phyloP scores from a whole-genome alignment of 1,284 basidiomycete genomes.

The Violaceomyces palustris region DNA sequence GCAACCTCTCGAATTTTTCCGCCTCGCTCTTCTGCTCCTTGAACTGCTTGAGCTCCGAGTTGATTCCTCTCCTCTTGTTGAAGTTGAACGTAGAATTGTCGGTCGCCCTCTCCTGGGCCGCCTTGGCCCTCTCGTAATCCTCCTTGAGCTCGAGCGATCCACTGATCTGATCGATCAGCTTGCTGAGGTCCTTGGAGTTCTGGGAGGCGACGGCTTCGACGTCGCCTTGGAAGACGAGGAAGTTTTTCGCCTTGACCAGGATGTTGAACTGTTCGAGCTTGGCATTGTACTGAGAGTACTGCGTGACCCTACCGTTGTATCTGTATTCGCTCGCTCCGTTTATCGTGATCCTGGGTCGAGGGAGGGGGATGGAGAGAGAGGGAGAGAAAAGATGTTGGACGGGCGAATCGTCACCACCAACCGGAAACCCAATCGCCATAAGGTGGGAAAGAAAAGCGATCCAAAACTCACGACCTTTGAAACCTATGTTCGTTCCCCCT shows the following conservation, averaged over 20 bases:
- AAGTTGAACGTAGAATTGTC: constrained; percentile 92
- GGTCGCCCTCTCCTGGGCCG: constrained; percentile 79
- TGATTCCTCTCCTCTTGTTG: constrained; percentile 83
- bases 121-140: constrained; percentile 85
- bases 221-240: constrained; percentile 94
- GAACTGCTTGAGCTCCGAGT: constrained; percentile 93
- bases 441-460: background rate
- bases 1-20: constrained; percentile 75
- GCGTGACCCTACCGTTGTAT: constrained; percentile 40
- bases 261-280: constrained; percentile 63
- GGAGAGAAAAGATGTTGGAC: no score
- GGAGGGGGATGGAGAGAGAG: no score
- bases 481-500: constrained; percentile 79
- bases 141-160: constrained; percentile 69
- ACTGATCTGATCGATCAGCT: constrained; percentile 87
- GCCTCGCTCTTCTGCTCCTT: constrained; percentile 94
- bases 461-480: no score
- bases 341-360: constrained; percentile 75
- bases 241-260: constrained; percentile 98
- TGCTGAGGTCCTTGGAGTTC: constrained; percentile 80
- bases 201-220: constrained; percentile 97
- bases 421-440: no score
- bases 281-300: constrained; percentile 40
- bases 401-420: no score
- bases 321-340: constrained; percentile 65